These are phyloP conservation scores for Trametes cingulata DNA, from an alignment of 768 basidiomycete genomes.

Conservation along the genomic window DNA sequence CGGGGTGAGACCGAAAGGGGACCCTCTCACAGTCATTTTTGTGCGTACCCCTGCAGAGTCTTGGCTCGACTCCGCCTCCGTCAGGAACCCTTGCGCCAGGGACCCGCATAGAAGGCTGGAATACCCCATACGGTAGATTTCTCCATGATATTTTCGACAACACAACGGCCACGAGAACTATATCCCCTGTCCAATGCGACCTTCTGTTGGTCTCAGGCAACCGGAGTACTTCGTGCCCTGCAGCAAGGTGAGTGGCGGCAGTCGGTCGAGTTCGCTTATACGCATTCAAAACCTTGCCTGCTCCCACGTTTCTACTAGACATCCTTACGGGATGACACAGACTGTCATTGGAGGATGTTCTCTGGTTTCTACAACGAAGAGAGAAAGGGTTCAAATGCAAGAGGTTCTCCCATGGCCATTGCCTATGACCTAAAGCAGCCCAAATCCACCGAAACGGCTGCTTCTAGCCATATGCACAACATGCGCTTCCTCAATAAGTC, in stretches of 20 bases:
- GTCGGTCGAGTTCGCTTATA: not conserved
- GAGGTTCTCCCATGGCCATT: constrained; percentile 11
- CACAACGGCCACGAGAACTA: too few relatives aligned
- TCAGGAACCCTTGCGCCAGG: too few relatives aligned
- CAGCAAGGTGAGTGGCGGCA: not conserved
- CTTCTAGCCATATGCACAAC: constrained; percentile 11
- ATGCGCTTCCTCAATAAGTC: constrained; percentile 1
- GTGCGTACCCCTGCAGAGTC: too few relatives aligned
- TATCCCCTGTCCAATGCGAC: too few relatives aligned
- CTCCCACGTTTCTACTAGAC: constrained; percentile 8
- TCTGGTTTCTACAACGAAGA: constrained; percentile 5
- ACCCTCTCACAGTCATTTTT: too few relatives aligned
- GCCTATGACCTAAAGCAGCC: constrained; percentile 12
- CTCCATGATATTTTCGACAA: too few relatives aligned
- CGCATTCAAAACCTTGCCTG: not conserved
- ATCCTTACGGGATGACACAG: not conserved
- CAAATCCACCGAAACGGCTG: constrained; percentile 12
- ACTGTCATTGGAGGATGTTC: constrained; percentile 6
- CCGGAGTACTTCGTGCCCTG: not conserved
- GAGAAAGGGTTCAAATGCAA: not conserved
- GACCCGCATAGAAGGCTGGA: too few relatives aligned
- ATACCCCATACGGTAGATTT: too few relatives aligned
- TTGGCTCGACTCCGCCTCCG: too few relatives aligned
- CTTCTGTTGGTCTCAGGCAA: too few relatives aligned
- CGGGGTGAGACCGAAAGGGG: too few relatives aligned